These are phyloP conservation scores for Cynara cardunculus DNA, from an alignment of 129 eudicot species.

Conservation along the genomic window DNA sequence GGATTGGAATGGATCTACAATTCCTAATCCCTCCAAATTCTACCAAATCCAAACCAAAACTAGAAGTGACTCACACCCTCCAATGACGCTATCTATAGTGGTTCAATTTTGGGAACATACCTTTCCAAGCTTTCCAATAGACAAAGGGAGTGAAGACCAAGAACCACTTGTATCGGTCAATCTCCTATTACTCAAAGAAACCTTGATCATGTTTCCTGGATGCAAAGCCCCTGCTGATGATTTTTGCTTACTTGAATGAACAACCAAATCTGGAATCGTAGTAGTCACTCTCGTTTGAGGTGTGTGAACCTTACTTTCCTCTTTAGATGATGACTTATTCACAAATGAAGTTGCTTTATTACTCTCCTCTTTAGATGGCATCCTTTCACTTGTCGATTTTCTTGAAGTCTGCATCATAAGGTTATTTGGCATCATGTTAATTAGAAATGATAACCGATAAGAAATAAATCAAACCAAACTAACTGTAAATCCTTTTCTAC, in stretches of 20 bases:
- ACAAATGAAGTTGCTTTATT: constrained; percentile 25
- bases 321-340: constrained; percentile 39
- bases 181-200: constrained; percentile 48
- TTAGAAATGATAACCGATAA: background rate
- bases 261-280: constrained; percentile 34
- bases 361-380: constrained; percentile 39
- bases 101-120: constrained; percentile 23
- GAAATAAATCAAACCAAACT: background rate
- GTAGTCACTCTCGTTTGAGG: constrained; percentile 30
- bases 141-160: constrained; percentile 72
- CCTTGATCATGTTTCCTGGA: constrained; percentile 59
- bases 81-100: too few species aligned
- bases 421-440: background rate
- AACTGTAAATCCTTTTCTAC: background rate
- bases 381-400: constrained; percentile 52
- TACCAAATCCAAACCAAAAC: background rate
- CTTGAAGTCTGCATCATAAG: constrained; percentile 45
- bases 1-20: background rate
- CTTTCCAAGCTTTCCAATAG: constrained; percentile 76
- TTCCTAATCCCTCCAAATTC: background rate
- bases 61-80: background rate
- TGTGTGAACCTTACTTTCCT: constrained; percentile 43
- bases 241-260: constrained; percentile 39
- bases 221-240: constrained; percentile 34
- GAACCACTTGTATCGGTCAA: constrained; percentile 48